phyloP scores from a whole-genome alignment of 768 basidiomycete genomes.

The Amylocystis lapponica region DNA sequence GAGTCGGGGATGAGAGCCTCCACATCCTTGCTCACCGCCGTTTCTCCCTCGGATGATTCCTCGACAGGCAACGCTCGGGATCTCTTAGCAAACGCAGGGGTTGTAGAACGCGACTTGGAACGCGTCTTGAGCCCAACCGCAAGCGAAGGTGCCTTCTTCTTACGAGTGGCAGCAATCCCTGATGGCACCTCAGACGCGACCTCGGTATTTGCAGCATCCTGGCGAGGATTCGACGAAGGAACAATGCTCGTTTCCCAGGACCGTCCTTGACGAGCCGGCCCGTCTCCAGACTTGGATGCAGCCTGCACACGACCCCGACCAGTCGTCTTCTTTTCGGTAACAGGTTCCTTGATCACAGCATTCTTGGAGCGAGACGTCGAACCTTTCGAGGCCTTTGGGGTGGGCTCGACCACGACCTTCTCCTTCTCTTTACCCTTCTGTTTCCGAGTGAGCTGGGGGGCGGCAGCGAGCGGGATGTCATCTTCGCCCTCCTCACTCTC shows the following conservation, averaged over 20 bases:
- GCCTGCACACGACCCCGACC: too few relatives aligned
- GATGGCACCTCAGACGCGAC: too few relatives aligned
- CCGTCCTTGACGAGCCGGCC: background rate
- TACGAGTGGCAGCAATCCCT: background rate
- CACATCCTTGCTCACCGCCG: conserved; percentile 3
- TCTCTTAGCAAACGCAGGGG: background rate
- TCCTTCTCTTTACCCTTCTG: conserved; percentile 19
- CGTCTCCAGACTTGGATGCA: too few relatives aligned
- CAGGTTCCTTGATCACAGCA: too few relatives aligned
- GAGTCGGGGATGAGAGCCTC: conserved; percentile 3
- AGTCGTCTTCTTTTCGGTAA: too few relatives aligned
- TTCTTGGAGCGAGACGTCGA: too few relatives aligned
- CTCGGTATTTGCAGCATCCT: conserved; percentile 4
- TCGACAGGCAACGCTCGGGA: background rate
- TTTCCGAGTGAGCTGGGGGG: conserved; percentile 11
- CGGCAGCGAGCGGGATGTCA: conserved; percentile 40
- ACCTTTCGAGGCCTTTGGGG: too few relatives aligned
- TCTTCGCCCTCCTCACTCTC: conserved; percentile 27
- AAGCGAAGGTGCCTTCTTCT: conserved; percentile 1
- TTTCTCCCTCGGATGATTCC: conserved; percentile 5
- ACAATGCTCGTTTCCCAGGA: conserved; percentile 26
- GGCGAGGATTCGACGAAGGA: conserved; percentile 55
- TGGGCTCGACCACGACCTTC: conserved; percentile 1
- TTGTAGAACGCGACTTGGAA: conserved; percentile 1
- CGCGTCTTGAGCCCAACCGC: background rate